phyloP scores from a whole-genome alignment of 1,284 basidiomycete genomes.

The Tetrapyrgos nigripes region DNA sequence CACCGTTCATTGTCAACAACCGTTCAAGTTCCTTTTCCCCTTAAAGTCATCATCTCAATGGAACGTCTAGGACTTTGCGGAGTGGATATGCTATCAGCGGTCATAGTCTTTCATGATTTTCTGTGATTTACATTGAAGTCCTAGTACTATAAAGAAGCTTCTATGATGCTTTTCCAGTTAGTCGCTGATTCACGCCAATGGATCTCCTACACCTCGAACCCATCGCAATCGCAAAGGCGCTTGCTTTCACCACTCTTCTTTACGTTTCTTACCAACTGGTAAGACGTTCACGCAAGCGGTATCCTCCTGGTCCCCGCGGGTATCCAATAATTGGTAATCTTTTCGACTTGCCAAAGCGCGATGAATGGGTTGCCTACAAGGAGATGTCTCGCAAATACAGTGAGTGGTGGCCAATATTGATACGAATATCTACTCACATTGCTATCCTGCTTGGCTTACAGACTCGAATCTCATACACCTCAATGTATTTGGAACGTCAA shows the following conservation, averaged over 20 bases:
- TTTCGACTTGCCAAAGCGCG: slow-evolving; percentile 22
- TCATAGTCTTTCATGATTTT: no score
- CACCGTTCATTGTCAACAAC: no score
- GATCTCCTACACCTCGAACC: neutral
- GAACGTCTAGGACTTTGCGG: no score
- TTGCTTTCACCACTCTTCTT: neutral
- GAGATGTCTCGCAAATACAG: slow-evolving; percentile 6
- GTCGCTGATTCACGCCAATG: no score
- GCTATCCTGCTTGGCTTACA: no score
- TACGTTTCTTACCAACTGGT: neutral
- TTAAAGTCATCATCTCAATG: no score
- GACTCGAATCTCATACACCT: slow-evolving; percentile 5
- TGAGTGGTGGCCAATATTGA: neutral
- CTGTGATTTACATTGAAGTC: no score
- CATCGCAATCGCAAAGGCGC: neutral
- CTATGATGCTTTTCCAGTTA: no score
- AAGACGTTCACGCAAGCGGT: neutral
- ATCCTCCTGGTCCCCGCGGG: slow-evolving; percentile 4
- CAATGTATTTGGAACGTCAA: neutral
- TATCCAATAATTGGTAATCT: slow-evolving; percentile 26
- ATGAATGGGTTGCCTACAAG: slow-evolving; percentile 23
- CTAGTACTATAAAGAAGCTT: no score
- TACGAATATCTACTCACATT: neutral
- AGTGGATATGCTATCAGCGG: no score
- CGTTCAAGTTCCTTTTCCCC: no score